A percentile compares a stretch with the other conserved stretches of the same genome.
phyloP scores from a whole-genome alignment of 257 asterid genomes.

The Primulina huaijiensis region DNA sequence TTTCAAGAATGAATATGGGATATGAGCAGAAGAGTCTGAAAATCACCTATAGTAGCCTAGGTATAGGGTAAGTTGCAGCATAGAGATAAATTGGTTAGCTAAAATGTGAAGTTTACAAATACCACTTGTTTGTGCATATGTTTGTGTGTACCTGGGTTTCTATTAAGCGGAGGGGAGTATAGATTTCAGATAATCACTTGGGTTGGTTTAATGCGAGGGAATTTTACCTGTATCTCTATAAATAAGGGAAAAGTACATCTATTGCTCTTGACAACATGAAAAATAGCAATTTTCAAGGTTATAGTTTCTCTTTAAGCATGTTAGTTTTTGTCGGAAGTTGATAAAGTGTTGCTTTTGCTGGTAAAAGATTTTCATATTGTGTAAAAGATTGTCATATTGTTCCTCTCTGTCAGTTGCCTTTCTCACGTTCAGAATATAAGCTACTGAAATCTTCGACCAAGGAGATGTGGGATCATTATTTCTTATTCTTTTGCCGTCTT shows the following conservation, averaged over 20 bases:
- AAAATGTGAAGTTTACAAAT: not conserved
- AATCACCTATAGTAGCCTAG: constrained; percentile 4
- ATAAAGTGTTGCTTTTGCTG: constrained; percentile 3
- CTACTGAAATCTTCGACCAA: constrained; percentile 15
- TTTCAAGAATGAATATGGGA: not conserved
- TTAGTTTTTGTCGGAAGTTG: not conserved
- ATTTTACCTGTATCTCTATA: not conserved
- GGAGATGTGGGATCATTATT: constrained; percentile 4
- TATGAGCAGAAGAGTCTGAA: constrained; percentile 9
- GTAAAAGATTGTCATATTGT: not conserved
- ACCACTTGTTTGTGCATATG: not conserved
- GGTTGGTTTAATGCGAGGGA: too few relatives aligned
- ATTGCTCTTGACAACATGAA: not conserved
- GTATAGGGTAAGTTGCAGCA: not conserved
- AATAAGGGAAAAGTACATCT: not conserved
- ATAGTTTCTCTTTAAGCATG: not conserved
- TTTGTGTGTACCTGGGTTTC: too few relatives aligned
- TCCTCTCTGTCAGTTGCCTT: not conserved
- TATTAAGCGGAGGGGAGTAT: too few relatives aligned
- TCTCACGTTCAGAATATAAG: not conserved
- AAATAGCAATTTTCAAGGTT: not conserved
- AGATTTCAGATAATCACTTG: too few relatives aligned
- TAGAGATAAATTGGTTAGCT: not conserved
- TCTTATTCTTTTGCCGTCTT: constrained; percentile 8
- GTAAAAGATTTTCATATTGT: constrained; percentile 2